A percentile compares a stretch with the other conserved stretches of the same genome.
phyloP scores from a whole-genome alignment of 2,329 filamentous ascomycete species.

The Phialophora tarda region DNA sequence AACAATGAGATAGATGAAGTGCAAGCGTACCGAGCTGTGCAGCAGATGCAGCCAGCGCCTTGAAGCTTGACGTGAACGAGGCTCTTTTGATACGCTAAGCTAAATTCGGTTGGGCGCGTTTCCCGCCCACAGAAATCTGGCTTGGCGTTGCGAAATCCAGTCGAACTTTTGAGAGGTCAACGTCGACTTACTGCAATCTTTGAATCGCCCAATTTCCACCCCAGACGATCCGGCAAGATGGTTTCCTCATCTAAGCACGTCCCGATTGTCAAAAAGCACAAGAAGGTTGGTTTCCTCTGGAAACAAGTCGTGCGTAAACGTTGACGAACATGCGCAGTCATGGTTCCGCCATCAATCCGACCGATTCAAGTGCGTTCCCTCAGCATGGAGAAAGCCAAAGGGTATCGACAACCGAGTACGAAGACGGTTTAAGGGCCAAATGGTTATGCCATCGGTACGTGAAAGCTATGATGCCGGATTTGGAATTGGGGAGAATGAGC shows the following conservation, averaged over 20 bases:
- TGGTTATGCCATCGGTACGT: constrained; percentile 94
- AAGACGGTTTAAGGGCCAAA: constrained; percentile 94
- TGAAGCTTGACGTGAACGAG: neutral
- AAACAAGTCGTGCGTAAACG: neutral
- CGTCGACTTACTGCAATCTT: constrained; percentile 7
- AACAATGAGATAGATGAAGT: neutral
- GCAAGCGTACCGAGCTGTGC: neutral
- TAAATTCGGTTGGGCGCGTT: neutral
- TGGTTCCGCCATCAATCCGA: constrained; percentile 99
- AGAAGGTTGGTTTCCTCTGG: constrained; percentile 58
- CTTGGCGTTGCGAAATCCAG: constrained; percentile 21
- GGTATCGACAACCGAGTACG: constrained; percentile 99
- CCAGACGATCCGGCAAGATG: constrained; percentile 63
- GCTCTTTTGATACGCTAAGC: constrained; percentile 2
- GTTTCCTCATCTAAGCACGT: constrained; percentile 99
- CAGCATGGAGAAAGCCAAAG: constrained; percentile 99
- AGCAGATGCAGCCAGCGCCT: neutral
- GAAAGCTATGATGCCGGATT: constrained; percentile 1
- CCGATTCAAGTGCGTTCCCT: constrained; percentile 88
- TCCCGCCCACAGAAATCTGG: constrained; percentile 15
- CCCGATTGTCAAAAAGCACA: constrained; percentile 99
- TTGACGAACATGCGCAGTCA: constrained; percentile 51
- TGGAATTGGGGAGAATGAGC: neutral
- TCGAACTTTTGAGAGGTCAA: constrained; percentile 14
- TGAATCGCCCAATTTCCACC: constrained; percentile 13